These are phyloP conservation scores for Ascobolus immersus DNA, from an alignment of 495 filamentous ascomycete genomes.

Conservation along the genomic window DNA sequence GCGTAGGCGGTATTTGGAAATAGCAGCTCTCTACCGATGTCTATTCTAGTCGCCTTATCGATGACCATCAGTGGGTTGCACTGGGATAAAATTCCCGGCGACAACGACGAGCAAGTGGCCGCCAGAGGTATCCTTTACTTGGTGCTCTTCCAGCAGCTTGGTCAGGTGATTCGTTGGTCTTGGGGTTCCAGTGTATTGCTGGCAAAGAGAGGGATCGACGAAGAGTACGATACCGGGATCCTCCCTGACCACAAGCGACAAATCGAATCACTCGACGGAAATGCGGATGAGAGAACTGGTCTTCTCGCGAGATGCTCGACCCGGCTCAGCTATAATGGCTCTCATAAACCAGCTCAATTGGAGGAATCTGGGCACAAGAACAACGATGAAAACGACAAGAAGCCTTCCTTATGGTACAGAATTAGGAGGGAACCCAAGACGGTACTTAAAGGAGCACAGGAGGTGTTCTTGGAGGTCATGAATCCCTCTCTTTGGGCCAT, in stretches of 20 bases:
- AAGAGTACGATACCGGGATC: slow-evolving; percentile 37
- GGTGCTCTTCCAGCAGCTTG: slow-evolving; percentile 90
- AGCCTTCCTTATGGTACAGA: no score
- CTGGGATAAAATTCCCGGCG: slow-evolving; percentile 70
- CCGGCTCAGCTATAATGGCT: no score
- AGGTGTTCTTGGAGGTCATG: slow-evolving; percentile 80
- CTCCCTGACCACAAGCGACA: no score
- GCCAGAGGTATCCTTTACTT: slow-evolving; percentile 87
- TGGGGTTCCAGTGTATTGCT: slow-evolving; percentile 91
- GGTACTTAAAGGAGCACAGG: no score
- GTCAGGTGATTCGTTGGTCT: slow-evolving; percentile 85
- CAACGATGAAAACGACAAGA: no score
- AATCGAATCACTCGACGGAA: no score
- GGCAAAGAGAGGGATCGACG: slow-evolving; percentile 48
- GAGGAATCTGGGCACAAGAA: no score
- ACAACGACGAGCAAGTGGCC: slow-evolving; percentile 85
- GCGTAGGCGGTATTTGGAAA: slow-evolving; percentile 58
- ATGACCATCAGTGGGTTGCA: slow-evolving; percentile 76
- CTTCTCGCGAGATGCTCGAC: no score
- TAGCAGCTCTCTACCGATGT: slow-evolving; percentile 93
- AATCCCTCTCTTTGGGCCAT: slow-evolving; percentile 97
- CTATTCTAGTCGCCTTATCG: slow-evolving; percentile 76
- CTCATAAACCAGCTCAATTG: no score
- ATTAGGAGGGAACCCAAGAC: no score
- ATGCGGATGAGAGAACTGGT: no score